Evolutionary conservation across 1,139 yeast species (phyloP).

Genomic region (Martiniozyma asiatica): DNA sequence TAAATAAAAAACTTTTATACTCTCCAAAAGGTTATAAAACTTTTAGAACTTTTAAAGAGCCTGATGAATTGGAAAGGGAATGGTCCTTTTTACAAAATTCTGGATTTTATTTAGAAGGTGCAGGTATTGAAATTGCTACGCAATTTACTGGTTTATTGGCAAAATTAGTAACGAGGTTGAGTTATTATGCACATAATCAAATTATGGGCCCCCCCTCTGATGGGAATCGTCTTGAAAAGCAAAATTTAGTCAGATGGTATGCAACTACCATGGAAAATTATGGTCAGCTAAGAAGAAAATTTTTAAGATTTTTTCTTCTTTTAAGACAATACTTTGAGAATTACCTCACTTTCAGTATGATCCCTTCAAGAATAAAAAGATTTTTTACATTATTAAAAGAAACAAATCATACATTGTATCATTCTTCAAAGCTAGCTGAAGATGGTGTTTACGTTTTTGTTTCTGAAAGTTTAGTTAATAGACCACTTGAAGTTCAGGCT

Average conservation of each 20-base stretch:
- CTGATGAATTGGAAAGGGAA: constrained; percentile 73
- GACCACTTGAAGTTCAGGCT: constrained; percentile 27
- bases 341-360: constrained; percentile 56
- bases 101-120: constrained; percentile 71
- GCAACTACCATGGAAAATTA: constrained; percentile 74
- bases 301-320: constrained; percentile 58
- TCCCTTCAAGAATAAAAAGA: constrained; percentile 39
- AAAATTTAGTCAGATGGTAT: constrained; percentile 70
- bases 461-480: constrained; percentile 38
- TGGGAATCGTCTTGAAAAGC: constrained; percentile 27
- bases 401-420: constrained; percentile 67
- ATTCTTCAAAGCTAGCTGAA: constrained; percentile 43
- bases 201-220: constrained; percentile 49
- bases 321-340: constrained; percentile 67
- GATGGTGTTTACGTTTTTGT: constrained; percentile 71
- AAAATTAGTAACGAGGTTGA: constrained; percentile 56
- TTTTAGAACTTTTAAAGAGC: constrained; percentile 80
- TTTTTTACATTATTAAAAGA: constrained; percentile 48
- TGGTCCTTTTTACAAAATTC: constrained; percentile 67
- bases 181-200: constrained; percentile 63
- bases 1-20: constrained; percentile 69
- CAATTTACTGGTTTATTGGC: constrained; percentile 58
- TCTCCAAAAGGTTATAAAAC: constrained; percentile 50
- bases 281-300: constrained; percentile 74
- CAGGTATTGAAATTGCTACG: constrained; percentile 71